Evolutionary conservation across 2,329 filamentous ascomycete species (phyloP).

Genomic region (Daldinia sp.): DNA sequence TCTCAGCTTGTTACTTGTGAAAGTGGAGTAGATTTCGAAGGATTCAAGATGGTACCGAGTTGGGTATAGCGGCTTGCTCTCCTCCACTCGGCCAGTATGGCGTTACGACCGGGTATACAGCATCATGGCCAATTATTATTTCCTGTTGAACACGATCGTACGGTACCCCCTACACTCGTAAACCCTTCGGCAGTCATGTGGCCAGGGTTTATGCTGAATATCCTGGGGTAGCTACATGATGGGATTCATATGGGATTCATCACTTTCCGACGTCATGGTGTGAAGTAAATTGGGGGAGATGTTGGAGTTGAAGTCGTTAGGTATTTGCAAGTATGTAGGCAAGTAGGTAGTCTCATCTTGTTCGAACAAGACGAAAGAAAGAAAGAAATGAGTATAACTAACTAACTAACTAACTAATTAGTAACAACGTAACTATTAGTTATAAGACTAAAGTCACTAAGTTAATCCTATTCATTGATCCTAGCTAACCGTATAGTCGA

Average conservation of each 20-base stretch:
- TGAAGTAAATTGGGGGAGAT: neutral
- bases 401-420: neutral
- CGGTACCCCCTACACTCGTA: slow-evolving; percentile 10
- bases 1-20: neutral
- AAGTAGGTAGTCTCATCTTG: neutral
- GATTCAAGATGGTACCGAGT: slow-evolving; percentile 9
- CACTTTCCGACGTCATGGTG: neutral
- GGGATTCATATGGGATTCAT: neutral
- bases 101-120: neutral
- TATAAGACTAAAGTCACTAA: too few relatives aligned
- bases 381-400: neutral
- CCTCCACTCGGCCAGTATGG: neutral
- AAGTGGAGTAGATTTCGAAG: neutral
- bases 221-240: slow-evolving; percentile 4
- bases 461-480: too few relatives aligned
- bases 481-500: neutral
- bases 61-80: neutral
- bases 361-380: neutral
- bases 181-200: neutral
- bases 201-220: neutral
- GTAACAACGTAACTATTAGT: too few relatives aligned
- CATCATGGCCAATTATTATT: neutral
- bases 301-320: slow-evolving; percentile 1
- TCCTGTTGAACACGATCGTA: slow-evolving; percentile 1
- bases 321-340: too few relatives aligned